Conservation (phyloP, 352 stramenopile species). For the Globisporangium abappressorium region DNA sequence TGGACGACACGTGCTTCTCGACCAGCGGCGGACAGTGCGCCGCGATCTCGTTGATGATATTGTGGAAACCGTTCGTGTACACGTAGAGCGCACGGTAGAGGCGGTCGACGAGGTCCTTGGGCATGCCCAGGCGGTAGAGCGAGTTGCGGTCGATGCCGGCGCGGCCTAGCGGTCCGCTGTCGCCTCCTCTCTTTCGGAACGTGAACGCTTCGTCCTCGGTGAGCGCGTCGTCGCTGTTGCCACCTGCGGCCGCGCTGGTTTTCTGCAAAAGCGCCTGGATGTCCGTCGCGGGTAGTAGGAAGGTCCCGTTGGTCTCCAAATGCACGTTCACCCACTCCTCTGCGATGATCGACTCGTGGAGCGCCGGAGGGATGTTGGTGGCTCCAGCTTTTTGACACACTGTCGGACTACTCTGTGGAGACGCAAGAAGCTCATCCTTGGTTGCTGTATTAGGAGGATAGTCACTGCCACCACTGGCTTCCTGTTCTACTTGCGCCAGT, state of each 20-base stretch:
- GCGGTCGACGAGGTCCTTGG: slow-evolving; percentile 71
- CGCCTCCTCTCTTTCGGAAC: slow-evolving; percentile 36
- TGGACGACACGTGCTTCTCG: slow-evolving; percentile 77
- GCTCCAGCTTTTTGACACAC: slow-evolving; percentile 14
- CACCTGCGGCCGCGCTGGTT: slow-evolving; percentile 18
- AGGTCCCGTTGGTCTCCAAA: slow-evolving; percentile 47
- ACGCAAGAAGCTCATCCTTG: neutral
- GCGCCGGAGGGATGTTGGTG: slow-evolving; percentile 23
- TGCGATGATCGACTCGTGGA: slow-evolving; percentile 66
- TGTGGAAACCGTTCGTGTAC: slow-evolving; percentile 85
- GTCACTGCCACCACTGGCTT: neutral
- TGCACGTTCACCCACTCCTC: slow-evolving; percentile 83
- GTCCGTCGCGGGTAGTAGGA: slow-evolving; percentile 49
- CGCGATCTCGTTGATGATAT: slow-evolving; percentile 78
- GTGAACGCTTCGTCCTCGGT: slow-evolving; percentile 38
- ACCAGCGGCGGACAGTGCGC: slow-evolving; percentile 57
- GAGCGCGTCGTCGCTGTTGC: slow-evolving; percentile 33
- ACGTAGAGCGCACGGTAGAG: slow-evolving; percentile 82
- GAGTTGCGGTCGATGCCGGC: slow-evolving; percentile 73
- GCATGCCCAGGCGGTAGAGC: slow-evolving; percentile 71
- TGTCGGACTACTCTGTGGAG: slow-evolving; percentile 12
- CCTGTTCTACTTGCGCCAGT: neutral
- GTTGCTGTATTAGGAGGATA: neutral
- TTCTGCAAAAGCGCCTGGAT: slow-evolving; percentile 39
- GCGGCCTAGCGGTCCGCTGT: slow-evolving; percentile 40